phyloP scores from a whole-genome alignment of 1,284 basidiomycete genomes.

The Apiotrichum montevideense region DNA sequence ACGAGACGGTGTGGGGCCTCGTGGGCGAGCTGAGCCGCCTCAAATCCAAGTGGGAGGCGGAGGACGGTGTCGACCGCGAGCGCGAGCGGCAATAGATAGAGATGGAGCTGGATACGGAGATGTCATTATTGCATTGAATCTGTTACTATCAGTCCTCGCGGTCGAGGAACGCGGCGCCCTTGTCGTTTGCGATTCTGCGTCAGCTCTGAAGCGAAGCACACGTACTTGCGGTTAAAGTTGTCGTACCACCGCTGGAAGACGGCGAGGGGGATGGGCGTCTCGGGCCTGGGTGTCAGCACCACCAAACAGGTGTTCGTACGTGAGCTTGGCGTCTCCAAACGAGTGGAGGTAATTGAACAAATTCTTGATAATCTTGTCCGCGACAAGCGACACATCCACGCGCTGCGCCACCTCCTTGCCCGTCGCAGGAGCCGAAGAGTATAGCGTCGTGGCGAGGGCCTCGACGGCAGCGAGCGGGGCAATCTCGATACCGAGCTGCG shows the following conservation, averaged over 20 bases:
- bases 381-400: slow-evolving; percentile 40
- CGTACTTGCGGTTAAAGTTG: slow-evolving; percentile 59
- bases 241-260: slow-evolving; percentile 78
- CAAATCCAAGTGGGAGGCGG: slow-evolving; percentile 54
- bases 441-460: slow-evolving; percentile 51
- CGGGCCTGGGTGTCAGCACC: slow-evolving; percentile 40
- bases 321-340: slow-evolving; percentile 54
- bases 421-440: slow-evolving; percentile 10
- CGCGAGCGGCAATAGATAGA: background rate
- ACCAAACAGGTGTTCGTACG: slow-evolving; percentile 29
- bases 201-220: background rate
- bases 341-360: slow-evolving; percentile 78
- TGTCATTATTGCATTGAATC: background rate
- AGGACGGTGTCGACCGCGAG: slow-evolving; percentile 13
- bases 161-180: slow-evolving; percentile 69
- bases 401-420: slow-evolving; percentile 20
- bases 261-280: slow-evolving; percentile 64
- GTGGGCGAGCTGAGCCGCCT: slow-evolving; percentile 69
- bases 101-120: background rate
- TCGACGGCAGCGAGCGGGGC: slow-evolving; percentile 51
- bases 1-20: slow-evolving; percentile 61
- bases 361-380: slow-evolving; percentile 48
- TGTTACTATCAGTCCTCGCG: slow-evolving; percentile 50
- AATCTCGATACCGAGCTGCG: slow-evolving; percentile 53
- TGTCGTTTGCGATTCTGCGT: slow-evolving; percentile 53